Base-by-base conservation (phyloP, 1,139 yeast genomes). In the Scheffersomyces illinoinensis region DNA sequence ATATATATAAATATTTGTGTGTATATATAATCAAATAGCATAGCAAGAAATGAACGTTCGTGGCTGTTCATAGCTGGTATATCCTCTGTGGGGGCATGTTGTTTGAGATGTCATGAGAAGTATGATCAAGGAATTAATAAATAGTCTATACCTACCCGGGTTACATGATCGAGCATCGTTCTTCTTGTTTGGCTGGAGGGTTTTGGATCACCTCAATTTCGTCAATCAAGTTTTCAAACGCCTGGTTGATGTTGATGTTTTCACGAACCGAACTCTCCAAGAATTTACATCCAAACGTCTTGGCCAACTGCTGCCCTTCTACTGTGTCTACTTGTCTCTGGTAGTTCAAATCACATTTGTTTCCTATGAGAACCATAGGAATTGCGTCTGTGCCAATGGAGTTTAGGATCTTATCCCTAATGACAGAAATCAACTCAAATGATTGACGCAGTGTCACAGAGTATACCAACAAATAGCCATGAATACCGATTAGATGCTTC, bases 221-320 rank as follows among this genome's bases (percentile, higher is more conserved):
- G 58, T 85, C 88, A 60, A 93, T 82, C 64, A 93, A 79, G 53
- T 80, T 72, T 66, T 88, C 87, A 71, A 92, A 90, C 20, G 91
- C 87, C 64, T 79, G 78, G 57, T 81, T 83, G 50, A 92, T 84
- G 72, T 91, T 90, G 62, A 82, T 78, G 68, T 89, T 86, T 62
- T 84, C 85, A 67, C 90, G 87, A n/a, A 96, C 97, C 52, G 93
- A 86, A 51, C 96, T 90, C 76, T 93, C 98, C 57, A 89, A 82
- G 71, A 89, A 91, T 20, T 87, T 85, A 62, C 92, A 85, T 59
- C 79, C 78, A 63, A 90, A 86, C 63, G 82, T 82, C 55, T 79
- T 77, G 3, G 96, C 93, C 62, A 91, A 75, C 53, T 79, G 80
- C 66, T 78, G 76, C 14, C 96, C 96, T 64, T 91, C 96, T 19